Evolutionary conservation across 2,329 filamentous ascomycete species (phyloP).

Genomic region (Fusarium buxicola): DNA sequence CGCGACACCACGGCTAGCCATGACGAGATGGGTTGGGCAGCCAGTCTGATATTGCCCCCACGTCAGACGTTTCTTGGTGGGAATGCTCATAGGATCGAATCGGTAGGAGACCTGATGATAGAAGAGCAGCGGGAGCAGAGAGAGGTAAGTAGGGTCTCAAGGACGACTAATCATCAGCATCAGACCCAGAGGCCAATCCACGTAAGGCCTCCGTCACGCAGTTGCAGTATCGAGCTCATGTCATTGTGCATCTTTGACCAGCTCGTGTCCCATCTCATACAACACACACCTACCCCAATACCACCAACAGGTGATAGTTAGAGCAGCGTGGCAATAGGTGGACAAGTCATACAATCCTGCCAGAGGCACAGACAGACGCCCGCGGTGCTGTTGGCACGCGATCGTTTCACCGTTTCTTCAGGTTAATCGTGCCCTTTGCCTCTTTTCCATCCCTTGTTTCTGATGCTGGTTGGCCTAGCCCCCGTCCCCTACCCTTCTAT

Average conservation of each 20-base stretch:
- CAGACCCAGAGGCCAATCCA: not conserved
- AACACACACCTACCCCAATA: not conserved
- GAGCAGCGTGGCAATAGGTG: not conserved
- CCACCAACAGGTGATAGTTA: not conserved
- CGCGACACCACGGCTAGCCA: constrained; percentile 17
- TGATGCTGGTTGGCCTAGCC: not conserved
- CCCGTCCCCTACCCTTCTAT: not conserved
- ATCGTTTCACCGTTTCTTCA: constrained; percentile 25
- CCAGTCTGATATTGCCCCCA: constrained; percentile 4
- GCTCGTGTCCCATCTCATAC: constrained; percentile 4
- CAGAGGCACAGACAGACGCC: constrained; percentile 2
- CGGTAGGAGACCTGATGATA: not conserved
- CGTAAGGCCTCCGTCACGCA: constrained; percentile 1
- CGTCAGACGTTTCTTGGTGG: not conserved
- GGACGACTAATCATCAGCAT: constrained; percentile 1
- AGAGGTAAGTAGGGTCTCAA: not conserved
- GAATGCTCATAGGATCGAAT: constrained; percentile 1
- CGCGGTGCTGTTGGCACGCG: constrained; percentile 14
- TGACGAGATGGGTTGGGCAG: constrained; percentile 7
- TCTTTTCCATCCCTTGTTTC: constrained; percentile 18
- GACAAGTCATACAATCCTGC: constrained; percentile 8
- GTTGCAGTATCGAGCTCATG: constrained; percentile 6
- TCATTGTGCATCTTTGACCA: constrained; percentile 20
- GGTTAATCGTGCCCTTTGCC: not conserved
- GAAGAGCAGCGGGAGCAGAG: no score